A percentile compares a stretch with the other conserved stretches of the same genome.
phyloP scores from a whole-genome alignment of 176 grass and related monocot species.

The Typha latifolia region DNA sequence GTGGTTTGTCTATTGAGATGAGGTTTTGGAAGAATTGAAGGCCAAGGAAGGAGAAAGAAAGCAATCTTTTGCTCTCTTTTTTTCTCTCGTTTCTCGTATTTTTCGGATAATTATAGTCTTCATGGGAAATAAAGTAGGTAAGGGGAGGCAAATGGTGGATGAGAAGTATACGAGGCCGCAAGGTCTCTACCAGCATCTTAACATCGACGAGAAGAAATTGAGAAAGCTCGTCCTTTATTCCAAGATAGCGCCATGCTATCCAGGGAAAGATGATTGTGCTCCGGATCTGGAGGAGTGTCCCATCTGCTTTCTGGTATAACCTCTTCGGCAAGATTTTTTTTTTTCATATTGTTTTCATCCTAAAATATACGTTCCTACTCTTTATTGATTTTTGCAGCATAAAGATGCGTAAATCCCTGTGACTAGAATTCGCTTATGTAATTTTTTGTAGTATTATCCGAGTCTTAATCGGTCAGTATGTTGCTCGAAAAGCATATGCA shows the following conservation, averaged over 20 bases:
- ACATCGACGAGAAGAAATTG: conserved; percentile 95
- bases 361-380: not conserved
- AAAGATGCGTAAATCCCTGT: too few relatives aligned
- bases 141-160: conserved; percentile 70
- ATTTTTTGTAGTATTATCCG: conserved; percentile 68
- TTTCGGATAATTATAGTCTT: conserved; percentile 6
- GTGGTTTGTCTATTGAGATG: too few relatives aligned
- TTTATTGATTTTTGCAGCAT: conserved; percentile 1
- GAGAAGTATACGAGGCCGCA: conserved; percentile 84
- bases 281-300: conserved; percentile 87
- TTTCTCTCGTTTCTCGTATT: not conserved
- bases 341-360: not conserved
- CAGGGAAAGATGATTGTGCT: conserved; percentile 51
- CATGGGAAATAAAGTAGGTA: conserved; percentile 95
- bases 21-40: too few relatives aligned
- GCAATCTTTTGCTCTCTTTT: too few relatives aligned
- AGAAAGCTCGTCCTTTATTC: conserved; percentile 96
- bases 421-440: conserved; percentile 8
- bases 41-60: too few relatives aligned
- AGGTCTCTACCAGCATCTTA: conserved; percentile 80
- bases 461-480: conserved; percentile 96
- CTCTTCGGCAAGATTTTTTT: conserved; percentile 20
- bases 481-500: conserved; percentile 98
- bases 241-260: conserved; percentile 94
- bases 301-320: conserved; percentile 93